A percentile compares a stretch with the other conserved stretches of the same genome.
These are phyloP conservation scores for Dictyostelium firmibasis DNA, from an alignment of 78 protist species.

Conservation along the genomic window DNA sequence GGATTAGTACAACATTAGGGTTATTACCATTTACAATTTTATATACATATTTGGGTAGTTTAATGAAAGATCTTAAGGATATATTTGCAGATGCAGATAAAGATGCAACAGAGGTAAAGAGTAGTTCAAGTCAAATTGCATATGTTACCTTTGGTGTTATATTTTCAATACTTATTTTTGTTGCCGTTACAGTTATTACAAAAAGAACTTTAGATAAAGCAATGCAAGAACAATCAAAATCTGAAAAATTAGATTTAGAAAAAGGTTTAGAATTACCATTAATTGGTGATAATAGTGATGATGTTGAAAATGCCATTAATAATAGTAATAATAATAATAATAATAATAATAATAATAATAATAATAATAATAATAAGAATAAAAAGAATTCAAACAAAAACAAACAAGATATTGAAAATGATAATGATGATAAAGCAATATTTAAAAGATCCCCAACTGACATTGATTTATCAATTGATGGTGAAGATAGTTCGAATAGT, in stretches of 20 bases:
- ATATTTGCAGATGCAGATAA: conserved; percentile 2
- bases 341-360: background rate
- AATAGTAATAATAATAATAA: background rate
- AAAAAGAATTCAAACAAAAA: background rate
- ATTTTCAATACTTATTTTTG: conserved; percentile 9
- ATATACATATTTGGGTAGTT: conserved; percentile 70
- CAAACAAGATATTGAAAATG: background rate
- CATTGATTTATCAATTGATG: background rate
- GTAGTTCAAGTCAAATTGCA: background rate
- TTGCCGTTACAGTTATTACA: conserved; percentile 42
- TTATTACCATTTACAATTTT: conserved; percentile 65
- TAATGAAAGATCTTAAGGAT: conserved; percentile 36
- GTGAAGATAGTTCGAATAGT: background rate
- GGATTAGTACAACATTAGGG: conserved; percentile 64
- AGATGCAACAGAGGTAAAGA: background rate
- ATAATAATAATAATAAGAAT: background rate
- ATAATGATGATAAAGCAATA: background rate
- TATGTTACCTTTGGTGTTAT: conserved; percentile 8
- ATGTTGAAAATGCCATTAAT: background rate
- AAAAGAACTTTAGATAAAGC: conserved; percentile 47
- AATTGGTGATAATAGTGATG: background rate
- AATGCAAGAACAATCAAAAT: background rate
- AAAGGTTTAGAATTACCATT: conserved; percentile 22
- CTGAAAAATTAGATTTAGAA: conserved; percentile 29
- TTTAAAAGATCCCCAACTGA: conserved; percentile 12